Percentiles rank a stretch among this genome's conserved stretches.
These are phyloP conservation scores for Erodium texanum DNA, from an alignment of 441 rosid species.

Conservation along the genomic window DNA sequence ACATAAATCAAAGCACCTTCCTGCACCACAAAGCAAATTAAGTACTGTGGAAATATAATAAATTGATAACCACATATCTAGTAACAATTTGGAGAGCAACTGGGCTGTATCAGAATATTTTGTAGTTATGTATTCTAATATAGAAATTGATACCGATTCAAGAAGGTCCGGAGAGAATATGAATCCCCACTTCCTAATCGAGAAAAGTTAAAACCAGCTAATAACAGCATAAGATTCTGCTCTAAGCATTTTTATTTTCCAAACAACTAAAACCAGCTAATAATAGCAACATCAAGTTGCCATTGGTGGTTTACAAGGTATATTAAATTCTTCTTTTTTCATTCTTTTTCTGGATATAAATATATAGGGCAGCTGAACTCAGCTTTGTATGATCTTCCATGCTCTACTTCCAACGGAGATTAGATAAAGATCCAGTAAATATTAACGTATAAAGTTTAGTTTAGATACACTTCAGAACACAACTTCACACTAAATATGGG, in stretches of 20 bases:
- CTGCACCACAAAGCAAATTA: conserved; percentile 30
- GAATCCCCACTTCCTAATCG: background rate
- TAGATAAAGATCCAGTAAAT: too few relatives aligned
- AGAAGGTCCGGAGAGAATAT: background rate
- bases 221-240: too few relatives aligned
- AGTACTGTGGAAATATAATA: background rate
- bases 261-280: background rate
- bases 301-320: too few relatives aligned
- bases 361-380: too few relatives aligned
- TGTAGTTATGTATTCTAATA: background rate
- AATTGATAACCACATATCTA: background rate
- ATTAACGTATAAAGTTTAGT: too few relatives aligned
- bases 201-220: background rate
- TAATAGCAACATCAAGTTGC: background rate
- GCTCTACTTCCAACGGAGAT: too few relatives aligned
- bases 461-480: too few relatives aligned
- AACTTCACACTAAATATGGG: too few relatives aligned
- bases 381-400: too few relatives aligned
- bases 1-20: conserved; percentile 65
- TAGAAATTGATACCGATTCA: background rate
- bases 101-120: background rate
- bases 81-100: background rate
- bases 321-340: too few relatives aligned
- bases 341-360: too few relatives aligned
- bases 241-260: background rate